Conservation (phyloP, 2,329 filamentous ascomycete species). For the Chrysoporthe austroafricana region DNA sequence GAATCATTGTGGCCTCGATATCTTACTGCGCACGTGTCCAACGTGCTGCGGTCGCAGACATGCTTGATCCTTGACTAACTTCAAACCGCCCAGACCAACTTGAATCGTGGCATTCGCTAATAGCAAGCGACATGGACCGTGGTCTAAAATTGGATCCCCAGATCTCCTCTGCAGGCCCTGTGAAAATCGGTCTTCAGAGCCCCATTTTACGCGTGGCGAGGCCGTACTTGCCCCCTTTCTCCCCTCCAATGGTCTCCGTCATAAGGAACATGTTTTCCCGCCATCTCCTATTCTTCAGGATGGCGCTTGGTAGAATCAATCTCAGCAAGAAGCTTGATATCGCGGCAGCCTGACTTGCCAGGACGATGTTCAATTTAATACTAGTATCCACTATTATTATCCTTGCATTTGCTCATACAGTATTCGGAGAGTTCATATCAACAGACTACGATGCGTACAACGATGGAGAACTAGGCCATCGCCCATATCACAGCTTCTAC, state of each 20-base stretch:
- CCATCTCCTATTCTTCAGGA: background rate
- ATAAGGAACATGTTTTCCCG: background rate
- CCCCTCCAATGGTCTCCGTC: background rate
- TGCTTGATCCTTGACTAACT: background rate
- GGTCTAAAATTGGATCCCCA: slow-evolving; percentile 4
- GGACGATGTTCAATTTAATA: background rate
- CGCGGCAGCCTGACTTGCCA: background rate
- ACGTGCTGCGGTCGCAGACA: background rate
- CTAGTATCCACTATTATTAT: background rate
- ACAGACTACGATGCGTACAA: slow-evolving; percentile 32
- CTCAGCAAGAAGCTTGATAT: background rate
- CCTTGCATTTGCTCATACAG: background rate
- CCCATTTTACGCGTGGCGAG: slow-evolving; percentile 3
- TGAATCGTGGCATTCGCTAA: background rate
- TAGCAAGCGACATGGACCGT: background rate
- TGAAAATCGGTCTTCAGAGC: background rate
- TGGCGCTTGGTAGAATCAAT: background rate
- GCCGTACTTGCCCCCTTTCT: background rate
- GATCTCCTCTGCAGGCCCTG: background rate
- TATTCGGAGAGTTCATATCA: slow-evolving; percentile 23
- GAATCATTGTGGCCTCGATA: background rate
- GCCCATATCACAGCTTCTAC: slow-evolving; percentile 28
- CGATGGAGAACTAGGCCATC: slow-evolving; percentile 27
- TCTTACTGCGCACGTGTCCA: background rate
- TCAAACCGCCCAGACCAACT: background rate